A percentile compares a stretch with the other conserved stretches of the same genome.
These are phyloP conservation scores for Nitzschia sp. DNA, from an alignment of 108 stramenopile species.

Conservation along the genomic window DNA sequence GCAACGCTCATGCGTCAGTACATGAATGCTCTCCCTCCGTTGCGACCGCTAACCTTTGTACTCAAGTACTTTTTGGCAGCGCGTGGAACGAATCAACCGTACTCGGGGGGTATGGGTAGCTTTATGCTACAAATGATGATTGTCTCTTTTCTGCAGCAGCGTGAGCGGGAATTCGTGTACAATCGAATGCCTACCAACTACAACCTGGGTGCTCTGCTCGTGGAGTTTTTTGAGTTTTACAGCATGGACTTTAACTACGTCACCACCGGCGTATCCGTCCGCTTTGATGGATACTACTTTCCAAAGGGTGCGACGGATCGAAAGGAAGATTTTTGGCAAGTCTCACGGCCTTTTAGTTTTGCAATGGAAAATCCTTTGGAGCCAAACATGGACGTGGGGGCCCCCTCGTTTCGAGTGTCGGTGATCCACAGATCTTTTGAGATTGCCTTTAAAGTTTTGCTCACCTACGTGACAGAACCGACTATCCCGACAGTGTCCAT, in stretches of 20 bases:
- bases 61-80: slow-evolving; percentile 93
- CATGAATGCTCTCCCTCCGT: slow-evolving; percentile 80
- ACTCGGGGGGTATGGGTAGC: slow-evolving; percentile 92
- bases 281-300: slow-evolving; percentile 87
- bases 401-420: slow-evolving; percentile 71
- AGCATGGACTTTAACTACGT: slow-evolving; percentile 89
- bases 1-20: slow-evolving; percentile 79
- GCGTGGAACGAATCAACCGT: slow-evolving; percentile 92
- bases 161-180: slow-evolving; percentile 52
- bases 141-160: slow-evolving; percentile 85
- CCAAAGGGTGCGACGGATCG: slow-evolving; percentile 71
- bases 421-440: slow-evolving; percentile 83
- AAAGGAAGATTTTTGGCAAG: slow-evolving; percentile 62
- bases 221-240: slow-evolving; percentile 94
- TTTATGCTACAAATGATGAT: slow-evolving; percentile 92
- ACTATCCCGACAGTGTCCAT: slow-evolving; percentile 55
- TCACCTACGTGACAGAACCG: slow-evolving; percentile 72
- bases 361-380: slow-evolving; percentile 94
- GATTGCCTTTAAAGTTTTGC: slow-evolving; percentile 68
- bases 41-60: slow-evolving; percentile 91
- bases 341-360: slow-evolving; percentile 57
- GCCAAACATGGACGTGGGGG: slow-evolving; percentile 75
- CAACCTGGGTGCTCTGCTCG: slow-evolving; percentile 83
- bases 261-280: slow-evolving; percentile 82
- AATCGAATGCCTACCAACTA: slow-evolving; percentile 25